These are phyloP conservation scores for Populus alba DNA, from an alignment of 345 rosid species.

Conservation along the genomic window DNA sequence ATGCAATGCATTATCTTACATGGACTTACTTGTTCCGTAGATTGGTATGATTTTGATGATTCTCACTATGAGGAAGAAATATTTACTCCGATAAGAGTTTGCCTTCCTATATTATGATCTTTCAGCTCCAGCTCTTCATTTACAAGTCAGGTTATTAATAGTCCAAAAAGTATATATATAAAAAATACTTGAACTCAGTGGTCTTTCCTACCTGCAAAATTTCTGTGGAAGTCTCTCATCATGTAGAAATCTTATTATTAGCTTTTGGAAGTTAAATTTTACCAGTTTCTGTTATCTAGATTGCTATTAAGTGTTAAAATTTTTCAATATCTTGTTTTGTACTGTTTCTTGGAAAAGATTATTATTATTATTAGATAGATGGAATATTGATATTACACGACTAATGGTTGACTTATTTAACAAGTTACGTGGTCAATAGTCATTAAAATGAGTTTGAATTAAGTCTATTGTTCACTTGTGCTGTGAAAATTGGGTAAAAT, in stretches of 20 bases:
- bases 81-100: not conserved
- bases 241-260: not conserved
- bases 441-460: too few relatives aligned
- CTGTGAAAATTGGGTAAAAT: too few relatives aligned
- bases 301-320: not conserved
- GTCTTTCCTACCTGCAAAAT: too few relatives aligned
- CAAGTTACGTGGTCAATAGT: too few relatives aligned
- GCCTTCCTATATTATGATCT: not conserved
- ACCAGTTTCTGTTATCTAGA: not conserved
- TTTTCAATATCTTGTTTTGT: not conserved
- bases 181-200: not conserved
- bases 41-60: constrained; percentile 52
- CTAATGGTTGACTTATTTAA: too few relatives aligned
- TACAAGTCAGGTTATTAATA: too few relatives aligned
- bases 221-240: not conserved
- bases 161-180: not conserved
- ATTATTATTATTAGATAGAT: too few relatives aligned
- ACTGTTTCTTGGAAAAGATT: too few relatives aligned
- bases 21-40: constrained; percentile 97
- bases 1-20: constrained; percentile 87
- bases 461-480: too few relatives aligned
- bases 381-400: too few relatives aligned
- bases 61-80: not conserved
- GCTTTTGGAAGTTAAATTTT: not conserved
- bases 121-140: not conserved